These are phyloP conservation scores for Tolypocladium tundrense DNA, from an alignment of 2,329 filamentous ascomycete genomes.

Conservation along the genomic window DNA sequence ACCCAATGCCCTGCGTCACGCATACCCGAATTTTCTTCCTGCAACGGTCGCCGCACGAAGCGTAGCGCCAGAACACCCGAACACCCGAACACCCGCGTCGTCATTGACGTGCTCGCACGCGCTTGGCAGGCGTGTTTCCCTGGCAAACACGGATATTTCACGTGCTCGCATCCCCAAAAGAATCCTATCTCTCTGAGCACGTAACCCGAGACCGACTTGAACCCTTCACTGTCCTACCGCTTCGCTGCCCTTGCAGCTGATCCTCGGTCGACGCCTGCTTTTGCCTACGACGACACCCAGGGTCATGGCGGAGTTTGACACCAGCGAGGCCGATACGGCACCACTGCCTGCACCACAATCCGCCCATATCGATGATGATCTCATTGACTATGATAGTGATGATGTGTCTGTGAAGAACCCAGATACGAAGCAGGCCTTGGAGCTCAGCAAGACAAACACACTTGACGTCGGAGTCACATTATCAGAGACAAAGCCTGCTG, in stretches of 20 bases:
- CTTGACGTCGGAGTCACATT: not conserved
- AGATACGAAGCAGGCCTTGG: not conserved
- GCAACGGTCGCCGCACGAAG: constrained; percentile 1
- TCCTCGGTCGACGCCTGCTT: not conserved
- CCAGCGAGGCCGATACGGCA: constrained; percentile 18
- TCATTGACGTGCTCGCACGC: not conserved
- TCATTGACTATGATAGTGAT: constrained; percentile 28
- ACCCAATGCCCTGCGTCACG: not conserved
- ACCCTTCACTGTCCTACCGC: not conserved
- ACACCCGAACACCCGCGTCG: not conserved
- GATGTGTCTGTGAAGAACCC: constrained; percentile 2
- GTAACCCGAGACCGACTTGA: not conserved
- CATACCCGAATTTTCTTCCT: not conserved
- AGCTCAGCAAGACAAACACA: not conserved
- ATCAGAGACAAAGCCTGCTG: not conserved
- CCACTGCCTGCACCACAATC: constrained; percentile 12
- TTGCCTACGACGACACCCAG: not conserved
- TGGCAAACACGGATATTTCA: not conserved
- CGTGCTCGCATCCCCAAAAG: not conserved
- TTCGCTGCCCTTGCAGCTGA: not conserved
- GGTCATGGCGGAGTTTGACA: constrained; percentile 18
- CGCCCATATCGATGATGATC: constrained; percentile 19
- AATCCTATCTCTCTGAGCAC: not conserved
- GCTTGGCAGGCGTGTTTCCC: not conserved
- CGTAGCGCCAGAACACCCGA: not conserved